Conservation (phyloP, 345 rosid genomes). For the Erysimum cheiranthoides region DNA sequence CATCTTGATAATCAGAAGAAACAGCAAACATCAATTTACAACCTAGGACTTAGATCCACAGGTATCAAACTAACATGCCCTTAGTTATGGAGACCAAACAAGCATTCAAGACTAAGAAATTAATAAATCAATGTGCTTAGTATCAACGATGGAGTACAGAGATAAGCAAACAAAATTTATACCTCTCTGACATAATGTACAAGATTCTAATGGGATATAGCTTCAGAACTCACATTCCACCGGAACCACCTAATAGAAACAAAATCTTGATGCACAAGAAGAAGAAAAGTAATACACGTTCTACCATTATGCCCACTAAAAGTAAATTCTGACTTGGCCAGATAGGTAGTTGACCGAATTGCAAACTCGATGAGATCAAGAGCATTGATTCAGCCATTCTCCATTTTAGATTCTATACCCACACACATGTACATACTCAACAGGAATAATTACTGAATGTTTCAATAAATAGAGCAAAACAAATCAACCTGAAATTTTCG, state of each 20-base stretch:
- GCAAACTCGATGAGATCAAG: constrained; percentile 6
- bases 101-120: constrained; percentile 4
- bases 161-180: not conserved
- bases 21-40: constrained; percentile 6
- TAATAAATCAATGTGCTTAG: not conserved
- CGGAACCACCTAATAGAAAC: not conserved
- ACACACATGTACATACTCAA: constrained; percentile 5
- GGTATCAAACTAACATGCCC: not conserved
- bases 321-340: constrained; percentile 4
- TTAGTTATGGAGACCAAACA: constrained; percentile 11
- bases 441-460: not conserved
- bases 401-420: not conserved
- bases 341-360: not conserved
- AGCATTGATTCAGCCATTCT: constrained; percentile 6
- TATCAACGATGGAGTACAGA: not conserved
- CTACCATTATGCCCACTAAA: not conserved
- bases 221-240: not conserved
- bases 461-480: not conserved
- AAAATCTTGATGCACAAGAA: constrained; percentile 4
- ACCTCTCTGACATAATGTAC: not conserved
- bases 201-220: constrained; percentile 1
- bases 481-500: not conserved
- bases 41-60: constrained; percentile 7
- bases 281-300: not conserved
- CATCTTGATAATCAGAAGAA: not conserved